Base-by-base conservation (phyloP, 306 rosid genomes). In the Cicer pinnatifidum region DNA sequence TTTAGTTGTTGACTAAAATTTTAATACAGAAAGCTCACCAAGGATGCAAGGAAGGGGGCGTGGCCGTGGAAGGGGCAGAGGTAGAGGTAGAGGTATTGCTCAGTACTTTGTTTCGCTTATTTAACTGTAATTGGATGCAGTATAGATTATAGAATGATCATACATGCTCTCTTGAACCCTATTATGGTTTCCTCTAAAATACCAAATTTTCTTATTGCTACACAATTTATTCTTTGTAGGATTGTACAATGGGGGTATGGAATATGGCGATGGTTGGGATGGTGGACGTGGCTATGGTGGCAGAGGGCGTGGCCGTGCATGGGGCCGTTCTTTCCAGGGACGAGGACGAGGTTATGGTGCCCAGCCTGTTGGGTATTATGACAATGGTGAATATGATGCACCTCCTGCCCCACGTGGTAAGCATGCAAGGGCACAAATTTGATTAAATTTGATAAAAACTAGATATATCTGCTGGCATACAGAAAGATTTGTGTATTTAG, bases 221-320 rank as follows among this genome's bases (percentile, higher is more conserved):
- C 1, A 17, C 33, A 44, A 51, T 69, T 11, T 70, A 8, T 75
- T 72, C 13, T 71, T 2, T n/a, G 10, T 69, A 88, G 96, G 92
- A 80, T 69, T 81, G 80, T 86, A 86, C 83, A 87, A 87, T 73
- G 96, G 88, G 54, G 85, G 89, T 63, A 67, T 70, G 60, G 95
- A 92, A 40, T 84, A 87, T 69, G 98, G 91, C 50, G 92, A 88
- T 81, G 88, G 88, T 48, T 88, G 90, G 91, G 98, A 86, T 67
- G 85, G 86, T 39, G 94, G 95, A 11, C 90, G 82, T 23, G 86
- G 97, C 65, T 88, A 80, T 71, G 96, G 91, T 52, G 88, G 89
- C 67, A 84, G 95, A 82, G 90, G 92, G 11, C 86, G 90, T 73
- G 98, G 92, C 56, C 92, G 88, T 7, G 84, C 71, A 33, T 80